phyloP scores from a whole-genome alignment of 257 asterid species.

The Schizonepeta tenuifolia region DNA sequence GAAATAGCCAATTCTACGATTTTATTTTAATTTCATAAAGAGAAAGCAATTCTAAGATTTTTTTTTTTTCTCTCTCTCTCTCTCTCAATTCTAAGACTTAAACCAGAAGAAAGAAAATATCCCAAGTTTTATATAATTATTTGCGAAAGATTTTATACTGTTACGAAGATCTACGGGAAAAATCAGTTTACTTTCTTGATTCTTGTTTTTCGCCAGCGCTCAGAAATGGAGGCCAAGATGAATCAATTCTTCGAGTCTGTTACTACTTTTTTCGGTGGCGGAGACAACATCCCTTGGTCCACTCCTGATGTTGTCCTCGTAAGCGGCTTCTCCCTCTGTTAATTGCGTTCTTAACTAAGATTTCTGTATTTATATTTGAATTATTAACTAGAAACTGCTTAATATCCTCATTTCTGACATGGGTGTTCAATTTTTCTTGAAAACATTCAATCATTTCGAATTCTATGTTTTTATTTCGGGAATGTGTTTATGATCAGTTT shows the following conservation, averaged over 20 bases:
- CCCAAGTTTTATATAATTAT: background rate
- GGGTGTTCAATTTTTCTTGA: conserved; percentile 22
- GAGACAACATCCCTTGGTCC: conserved; percentile 71
- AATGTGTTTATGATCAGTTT: background rate
- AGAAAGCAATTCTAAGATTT: conserved; percentile 1
- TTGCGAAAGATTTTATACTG: background rate
- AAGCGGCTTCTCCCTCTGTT: conserved; percentile 23
- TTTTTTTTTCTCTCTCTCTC: no score
- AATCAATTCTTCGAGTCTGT: conserved; percentile 62
- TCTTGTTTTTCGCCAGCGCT: background rate
- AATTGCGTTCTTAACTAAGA: background rate
- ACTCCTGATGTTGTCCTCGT: conserved; percentile 58
- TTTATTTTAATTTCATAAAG: no score
- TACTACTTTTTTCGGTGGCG: conserved; percentile 65
- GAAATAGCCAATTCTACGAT: no score
- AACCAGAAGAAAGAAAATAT: conserved; percentile 25
- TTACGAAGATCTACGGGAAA: conserved; percentile 20
- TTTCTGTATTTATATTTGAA: background rate
- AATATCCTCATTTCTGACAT: background rate
- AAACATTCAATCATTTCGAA: conserved; percentile 5
- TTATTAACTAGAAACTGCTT: conserved; percentile 11
- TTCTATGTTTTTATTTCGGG: conserved; percentile 6
- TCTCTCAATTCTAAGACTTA: conserved; percentile 21
- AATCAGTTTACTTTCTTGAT: background rate
- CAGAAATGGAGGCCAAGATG: conserved; percentile 53